Percentiles rank a stretch among this genome's conserved stretches.
These are phyloP conservation scores for Westerdykella ornata DNA, from an alignment of 2,329 filamentous ascomycete genomes.

Conservation along the genomic window DNA sequence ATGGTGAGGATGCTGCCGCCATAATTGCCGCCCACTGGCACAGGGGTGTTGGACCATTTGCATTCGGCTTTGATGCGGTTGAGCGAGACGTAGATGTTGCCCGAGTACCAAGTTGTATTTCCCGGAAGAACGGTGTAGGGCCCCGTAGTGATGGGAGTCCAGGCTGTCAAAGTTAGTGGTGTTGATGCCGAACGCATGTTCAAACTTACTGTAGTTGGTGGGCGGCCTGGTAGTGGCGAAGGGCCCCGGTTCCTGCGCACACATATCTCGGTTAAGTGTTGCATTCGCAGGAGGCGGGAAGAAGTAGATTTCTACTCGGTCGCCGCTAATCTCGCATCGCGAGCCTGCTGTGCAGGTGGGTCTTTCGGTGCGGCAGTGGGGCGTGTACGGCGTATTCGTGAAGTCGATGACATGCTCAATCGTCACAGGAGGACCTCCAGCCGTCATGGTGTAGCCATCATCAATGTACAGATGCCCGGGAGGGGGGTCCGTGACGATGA, in stretches of 20 bases:
- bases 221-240: slow-evolving; percentile 9
- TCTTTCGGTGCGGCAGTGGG: slow-evolving; percentile 12
- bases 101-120: slow-evolving; percentile 13
- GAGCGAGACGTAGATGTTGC: slow-evolving; percentile 16
- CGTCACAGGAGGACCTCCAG: slow-evolving; percentile 10
- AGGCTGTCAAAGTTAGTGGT: background rate
- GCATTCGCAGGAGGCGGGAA: slow-evolving; percentile 14
- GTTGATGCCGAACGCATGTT: no score
- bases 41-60: slow-evolving; percentile 9
- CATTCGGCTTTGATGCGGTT: slow-evolving; percentile 10
- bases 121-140: slow-evolving; percentile 13
- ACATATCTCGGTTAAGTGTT: slow-evolving; percentile 8
- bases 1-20: slow-evolving; percentile 12
- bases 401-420: slow-evolving; percentile 9
- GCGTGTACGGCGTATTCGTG: slow-evolving; percentile 13
- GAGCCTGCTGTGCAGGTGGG: slow-evolving; percentile 12
- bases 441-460: slow-evolving; percentile 10
- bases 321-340: slow-evolving; percentile 10
- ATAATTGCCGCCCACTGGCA: slow-evolving; percentile 10
- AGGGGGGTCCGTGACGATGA: slow-evolving; percentile 9
- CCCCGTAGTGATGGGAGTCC: slow-evolving; percentile 13
- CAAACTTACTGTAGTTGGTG: slow-evolving; percentile 8
- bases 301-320: slow-evolving; percentile 12
- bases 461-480: slow-evolving; percentile 9
- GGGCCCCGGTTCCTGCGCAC: slow-evolving; percentile 7